Evolutionary conservation across 345 rosid species (phyloP).

Genomic region (Brassica carinata): DNA sequence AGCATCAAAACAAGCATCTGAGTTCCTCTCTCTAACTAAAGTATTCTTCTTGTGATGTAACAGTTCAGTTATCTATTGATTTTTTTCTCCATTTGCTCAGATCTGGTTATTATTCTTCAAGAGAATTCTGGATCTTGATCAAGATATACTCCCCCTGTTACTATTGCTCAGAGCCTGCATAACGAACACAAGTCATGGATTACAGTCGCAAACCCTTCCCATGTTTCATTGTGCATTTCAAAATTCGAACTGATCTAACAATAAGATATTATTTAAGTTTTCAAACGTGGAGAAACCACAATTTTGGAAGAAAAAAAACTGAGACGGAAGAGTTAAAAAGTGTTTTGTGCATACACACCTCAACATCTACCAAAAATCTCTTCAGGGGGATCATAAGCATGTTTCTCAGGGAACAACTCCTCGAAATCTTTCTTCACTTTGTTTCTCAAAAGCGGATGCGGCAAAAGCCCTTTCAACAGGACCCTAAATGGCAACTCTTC

Average conservation of each 20-base stretch:
- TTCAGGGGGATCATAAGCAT: conserved; percentile 89
- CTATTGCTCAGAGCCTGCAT: conserved; percentile 6
- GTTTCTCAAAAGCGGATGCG: conserved; percentile 87
- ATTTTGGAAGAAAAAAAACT: conserved; percentile 1
- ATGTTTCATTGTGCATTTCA: neutral
- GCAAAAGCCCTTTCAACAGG: conserved; percentile 83
- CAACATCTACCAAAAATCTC: conserved; percentile 78
- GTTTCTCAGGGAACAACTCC: conserved; percentile 86
- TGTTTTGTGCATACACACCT: conserved; percentile 37
- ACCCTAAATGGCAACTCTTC: conserved; percentile 91
- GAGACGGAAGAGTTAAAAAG: conserved; percentile 4
- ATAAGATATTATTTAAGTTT: neutral
- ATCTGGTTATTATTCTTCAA: neutral
- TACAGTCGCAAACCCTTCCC: neutral
- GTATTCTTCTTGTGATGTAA: neutral
- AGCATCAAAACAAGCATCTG: conserved; percentile 24
- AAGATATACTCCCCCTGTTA: neutral
- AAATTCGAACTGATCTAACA: conserved; percentile 9
- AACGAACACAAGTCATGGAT: neutral
- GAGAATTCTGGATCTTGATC: neutral
- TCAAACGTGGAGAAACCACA: neutral
- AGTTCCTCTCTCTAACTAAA: neutral
- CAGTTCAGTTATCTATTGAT: neutral
- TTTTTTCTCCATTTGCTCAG: neutral
- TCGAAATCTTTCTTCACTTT: conserved; percentile 91